Conservation (phyloP, 257 asterid genomes). For the Penstemon eatonii region DNA sequence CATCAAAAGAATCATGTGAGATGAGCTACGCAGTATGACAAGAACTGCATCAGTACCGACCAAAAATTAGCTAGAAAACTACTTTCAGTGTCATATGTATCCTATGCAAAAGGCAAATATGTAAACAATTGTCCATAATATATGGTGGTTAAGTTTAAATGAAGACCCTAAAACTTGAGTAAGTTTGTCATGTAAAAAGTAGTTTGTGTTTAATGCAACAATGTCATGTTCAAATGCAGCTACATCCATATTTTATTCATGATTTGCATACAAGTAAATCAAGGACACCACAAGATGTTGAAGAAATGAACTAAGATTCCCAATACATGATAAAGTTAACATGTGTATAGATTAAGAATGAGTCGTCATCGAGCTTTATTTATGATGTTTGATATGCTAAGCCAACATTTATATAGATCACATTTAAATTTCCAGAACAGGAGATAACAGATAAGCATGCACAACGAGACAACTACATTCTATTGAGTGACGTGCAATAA, state of each 20-base stretch:
- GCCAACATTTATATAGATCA: not conserved
- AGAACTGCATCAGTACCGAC: not conserved
- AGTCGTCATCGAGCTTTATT: not conserved
- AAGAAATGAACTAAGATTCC: not conserved
- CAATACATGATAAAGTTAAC: not conserved
- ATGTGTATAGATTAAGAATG: not conserved
- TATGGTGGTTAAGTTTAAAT: constrained; percentile 6
- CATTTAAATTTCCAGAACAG: not conserved
- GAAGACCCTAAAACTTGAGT: not conserved
- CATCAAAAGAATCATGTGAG: constrained; percentile 35
- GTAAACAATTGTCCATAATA: not conserved
- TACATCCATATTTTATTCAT: not conserved
- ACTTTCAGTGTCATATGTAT: not conserved
- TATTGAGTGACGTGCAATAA: constrained; percentile 3
- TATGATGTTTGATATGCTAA: not conserved
- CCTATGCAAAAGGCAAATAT: not conserved
- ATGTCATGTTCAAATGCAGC: not conserved
- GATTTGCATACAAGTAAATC: not conserved
- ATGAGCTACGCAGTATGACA: constrained; percentile 16
- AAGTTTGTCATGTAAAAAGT: not conserved
- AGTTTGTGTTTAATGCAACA: not conserved
- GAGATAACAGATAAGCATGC: constrained; percentile 1
- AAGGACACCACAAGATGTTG: not conserved
- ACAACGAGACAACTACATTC: not conserved
- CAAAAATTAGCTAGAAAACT: not conserved